Percentiles rank a stretch among this genome's conserved stretches.
Conservation (phyloP, 2,329 filamentous ascomycete species). For the Corinectria fuckeliana region DNA sequence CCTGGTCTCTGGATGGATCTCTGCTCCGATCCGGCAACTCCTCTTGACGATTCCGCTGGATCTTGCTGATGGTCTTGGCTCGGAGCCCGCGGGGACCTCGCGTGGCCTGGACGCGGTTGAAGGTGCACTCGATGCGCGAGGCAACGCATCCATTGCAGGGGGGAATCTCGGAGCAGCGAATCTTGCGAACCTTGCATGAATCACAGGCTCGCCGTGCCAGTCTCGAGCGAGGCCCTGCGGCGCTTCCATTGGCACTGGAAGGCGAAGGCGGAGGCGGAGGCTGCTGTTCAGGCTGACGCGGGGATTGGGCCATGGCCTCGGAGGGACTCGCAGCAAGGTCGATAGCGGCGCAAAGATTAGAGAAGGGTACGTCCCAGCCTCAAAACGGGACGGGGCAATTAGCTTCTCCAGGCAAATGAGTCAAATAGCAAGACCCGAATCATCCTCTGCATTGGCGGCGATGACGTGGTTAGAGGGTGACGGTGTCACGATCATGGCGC, state of each 20-base stretch:
- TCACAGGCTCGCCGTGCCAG: conserved; percentile 52
- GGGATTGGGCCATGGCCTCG: conserved; percentile 12
- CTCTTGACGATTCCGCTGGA: conserved; percentile 37
- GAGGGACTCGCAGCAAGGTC: conserved; percentile 8
- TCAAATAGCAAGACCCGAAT: conserved; percentile 15
- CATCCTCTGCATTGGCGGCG: conserved; percentile 12
- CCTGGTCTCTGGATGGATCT: background rate
- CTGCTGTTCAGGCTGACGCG: conserved; percentile 2
- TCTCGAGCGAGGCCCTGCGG: conserved; percentile 24
- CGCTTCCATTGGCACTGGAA: conserved; percentile 27
- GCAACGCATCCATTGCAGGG: conserved; percentile 55
- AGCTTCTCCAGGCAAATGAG: conserved; percentile 14
- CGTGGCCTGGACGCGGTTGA: conserved; percentile 51
- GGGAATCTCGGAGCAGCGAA: conserved; percentile 55
- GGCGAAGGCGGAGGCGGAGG: conserved; percentile 7
- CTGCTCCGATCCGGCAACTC: conserved; percentile 16
- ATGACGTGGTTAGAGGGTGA: conserved; percentile 33
- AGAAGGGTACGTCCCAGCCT: conserved; percentile 17
- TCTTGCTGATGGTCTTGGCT: conserved; percentile 52
- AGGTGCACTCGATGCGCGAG: conserved; percentile 57
- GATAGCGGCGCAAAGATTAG: conserved; percentile 10
- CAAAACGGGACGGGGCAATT: background rate
- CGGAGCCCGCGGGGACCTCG: conserved; percentile 55
- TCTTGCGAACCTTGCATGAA: conserved; percentile 60
- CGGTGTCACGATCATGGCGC: conserved; percentile 19